Evolutionary conservation across 2,329 filamentous ascomycete species (phyloP).

Genomic region (Phialemoniopsis sp.): DNA sequence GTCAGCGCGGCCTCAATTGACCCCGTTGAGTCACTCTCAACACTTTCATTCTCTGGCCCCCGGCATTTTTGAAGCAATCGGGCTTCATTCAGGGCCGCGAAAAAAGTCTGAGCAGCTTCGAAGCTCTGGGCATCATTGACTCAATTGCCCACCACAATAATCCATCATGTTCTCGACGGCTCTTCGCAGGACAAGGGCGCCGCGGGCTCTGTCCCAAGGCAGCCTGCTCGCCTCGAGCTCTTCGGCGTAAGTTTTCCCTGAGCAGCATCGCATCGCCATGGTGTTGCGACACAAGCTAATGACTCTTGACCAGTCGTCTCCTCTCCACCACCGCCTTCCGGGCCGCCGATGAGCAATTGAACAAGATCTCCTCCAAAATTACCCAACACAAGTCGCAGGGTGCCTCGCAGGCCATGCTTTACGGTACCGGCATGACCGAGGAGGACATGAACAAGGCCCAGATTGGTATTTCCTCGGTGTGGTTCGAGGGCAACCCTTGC

Average conservation of each 20-base stretch:
- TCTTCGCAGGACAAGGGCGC: slow-evolving; percentile 13
- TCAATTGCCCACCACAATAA: too few relatives aligned
- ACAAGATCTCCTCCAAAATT: slow-evolving; percentile 79
- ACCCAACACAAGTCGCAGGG: slow-evolving; percentile 98
- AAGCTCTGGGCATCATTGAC: too few relatives aligned
- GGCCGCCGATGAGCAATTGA: slow-evolving; percentile 60
- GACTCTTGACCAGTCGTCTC: slow-evolving; percentile 33
- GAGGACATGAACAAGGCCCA: slow-evolving; percentile 93
- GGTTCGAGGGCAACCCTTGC: slow-evolving; percentile 97
- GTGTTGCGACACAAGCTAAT: background rate
- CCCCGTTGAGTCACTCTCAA: slow-evolving; percentile 11
- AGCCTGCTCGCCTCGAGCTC: slow-evolving; percentile 7
- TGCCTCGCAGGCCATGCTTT: slow-evolving; percentile 98
- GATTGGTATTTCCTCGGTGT: slow-evolving; percentile 95
- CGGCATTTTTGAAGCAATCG: background rate
- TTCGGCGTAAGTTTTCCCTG: slow-evolving; percentile 13
- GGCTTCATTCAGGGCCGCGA: background rate
- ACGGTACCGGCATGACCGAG: slow-evolving; percentile 85
- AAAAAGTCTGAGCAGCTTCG: too few relatives aligned
- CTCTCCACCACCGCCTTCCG: slow-evolving; percentile 46
- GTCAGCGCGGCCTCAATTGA: slow-evolving; percentile 1
- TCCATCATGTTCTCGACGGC: slow-evolving; percentile 10
- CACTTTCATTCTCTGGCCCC: slow-evolving; percentile 6
- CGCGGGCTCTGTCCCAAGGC: slow-evolving; percentile 9
- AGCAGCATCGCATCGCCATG: background rate